phyloP scores from a whole-genome alignment of 805 yeast genomes.

The Ogataea saltuana region DNA sequence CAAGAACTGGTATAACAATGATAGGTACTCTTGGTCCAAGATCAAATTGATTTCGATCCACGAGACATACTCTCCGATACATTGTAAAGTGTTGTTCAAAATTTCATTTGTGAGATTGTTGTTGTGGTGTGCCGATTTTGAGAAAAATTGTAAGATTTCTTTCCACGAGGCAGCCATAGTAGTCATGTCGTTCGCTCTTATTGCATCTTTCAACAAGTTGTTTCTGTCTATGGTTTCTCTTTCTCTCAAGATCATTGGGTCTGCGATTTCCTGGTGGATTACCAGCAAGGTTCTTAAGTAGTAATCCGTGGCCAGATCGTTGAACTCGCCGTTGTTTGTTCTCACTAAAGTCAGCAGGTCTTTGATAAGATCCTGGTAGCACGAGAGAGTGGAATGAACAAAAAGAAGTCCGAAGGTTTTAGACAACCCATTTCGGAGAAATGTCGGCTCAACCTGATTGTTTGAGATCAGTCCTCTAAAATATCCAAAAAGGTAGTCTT shows the following conservation, averaged over 20 bases:
- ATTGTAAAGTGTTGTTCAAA: constrained; percentile 56
- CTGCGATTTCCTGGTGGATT: constrained; percentile 91
- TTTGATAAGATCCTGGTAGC: constrained; percentile 53
- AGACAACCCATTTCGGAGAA: constrained; percentile 57
- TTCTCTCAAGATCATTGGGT: constrained; percentile 75
- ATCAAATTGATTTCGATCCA: constrained; percentile 89
- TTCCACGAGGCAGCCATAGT: constrained; percentile 68
- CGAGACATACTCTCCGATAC: constrained; percentile 82
- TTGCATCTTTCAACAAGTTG: constrained; percentile 73
- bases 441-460: constrained; percentile 39
- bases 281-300: constrained; percentile 71
- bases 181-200: constrained; percentile 75
- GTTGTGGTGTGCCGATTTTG: constrained; percentile 22
- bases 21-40: constrained; percentile 58
- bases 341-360: constrained; percentile 46
- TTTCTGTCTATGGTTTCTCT: constrained; percentile 64
- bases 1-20: constrained; percentile 59
- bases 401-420: constrained; percentile 56
- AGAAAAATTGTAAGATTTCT: constrained; percentile 46
- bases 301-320: constrained; percentile 59
- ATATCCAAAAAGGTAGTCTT: constrained; percentile 49
- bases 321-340: constrained; percentile 30
- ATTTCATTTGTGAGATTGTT: constrained; percentile 42
- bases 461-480: constrained; percentile 34
- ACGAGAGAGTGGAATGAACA: constrained; percentile 44